Base-by-base conservation (phyloP, 1,284 basidiomycete genomes). In the Sanguinoderma infundibulare region DNA sequence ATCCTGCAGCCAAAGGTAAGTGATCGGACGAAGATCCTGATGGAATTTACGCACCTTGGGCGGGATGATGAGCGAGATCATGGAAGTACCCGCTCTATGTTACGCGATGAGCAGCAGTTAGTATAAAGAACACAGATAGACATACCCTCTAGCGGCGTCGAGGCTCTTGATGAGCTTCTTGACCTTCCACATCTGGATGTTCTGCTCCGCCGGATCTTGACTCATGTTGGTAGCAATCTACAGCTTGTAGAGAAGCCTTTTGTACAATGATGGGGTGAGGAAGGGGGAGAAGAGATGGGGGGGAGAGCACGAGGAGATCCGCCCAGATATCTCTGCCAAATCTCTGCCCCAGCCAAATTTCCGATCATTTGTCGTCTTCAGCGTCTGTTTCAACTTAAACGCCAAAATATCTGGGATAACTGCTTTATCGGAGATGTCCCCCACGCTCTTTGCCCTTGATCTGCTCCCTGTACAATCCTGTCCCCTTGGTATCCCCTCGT, bases 91-190 rank as follows among this genome's bases (percentile, higher is more conserved):
- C 67, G 97, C 97, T 69, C 91, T 91, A 69, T 22, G 61, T 24
- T 15, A 15, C 35, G 40, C 55, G 61, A 73, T 73, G 65, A 72
- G 66, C 38, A 32, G 32, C 15, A 14, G 50, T 22, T 22, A 14
- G 24, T 34, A 24, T 22, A 47, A 51, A 40, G 34, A 58, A 20
- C 34, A 65, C 38, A 51, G 71, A 57, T 52, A 59, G 36, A 77
- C 82, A 54, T 62, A 93, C 91, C 96, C 96, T 83, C 96, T 87
- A 66, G 96, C 94, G 54, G 89, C 82, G 75, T 97, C 93, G 78
- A 98, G 87, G 81, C 92, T 95, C 84, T 91, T 95, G 81, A 97
- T 95, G 78, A 98, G 94, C 84, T 98, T 98, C 84, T 98, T 96
- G 81, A 98, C 92, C 82, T 98, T 97, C 97, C 91, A 92, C 87